These are phyloP conservation scores for Phialophora macrospora DNA, from an alignment of 2,329 filamentous ascomycete species.

Conservation along the genomic window DNA sequence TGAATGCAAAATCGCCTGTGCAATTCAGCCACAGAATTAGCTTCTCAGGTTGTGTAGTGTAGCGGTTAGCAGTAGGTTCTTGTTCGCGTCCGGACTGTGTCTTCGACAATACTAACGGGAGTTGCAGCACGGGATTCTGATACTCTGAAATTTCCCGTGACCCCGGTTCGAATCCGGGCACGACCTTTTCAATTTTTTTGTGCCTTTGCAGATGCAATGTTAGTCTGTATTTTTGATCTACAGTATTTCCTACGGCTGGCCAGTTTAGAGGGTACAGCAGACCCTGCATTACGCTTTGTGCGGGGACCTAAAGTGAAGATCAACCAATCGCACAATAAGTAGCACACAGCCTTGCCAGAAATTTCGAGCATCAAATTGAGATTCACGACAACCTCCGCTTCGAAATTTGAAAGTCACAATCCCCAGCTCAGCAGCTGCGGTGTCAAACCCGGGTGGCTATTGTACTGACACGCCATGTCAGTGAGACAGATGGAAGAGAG, in stretches of 20 bases:
- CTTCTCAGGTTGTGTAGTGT: conserved; percentile 38
- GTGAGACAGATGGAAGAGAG: conserved; percentile 16
- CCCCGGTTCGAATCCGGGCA: conserved; percentile 38
- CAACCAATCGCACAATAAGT: conserved; percentile 1
- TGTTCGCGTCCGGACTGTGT: background rate
- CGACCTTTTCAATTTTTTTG: background rate
- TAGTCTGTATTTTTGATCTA: background rate
- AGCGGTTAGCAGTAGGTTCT: conserved; percentile 37
- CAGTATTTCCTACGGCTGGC: background rate
- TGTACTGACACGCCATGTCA: background rate
- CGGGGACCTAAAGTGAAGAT: background rate
- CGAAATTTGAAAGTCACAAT: background rate
- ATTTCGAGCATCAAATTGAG: conserved; percentile 9
- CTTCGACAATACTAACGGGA: background rate
- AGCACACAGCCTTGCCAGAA: conserved; percentile 4
- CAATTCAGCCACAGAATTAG: conserved; percentile 10
- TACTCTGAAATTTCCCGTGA: conserved; percentile 28
- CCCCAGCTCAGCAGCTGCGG: background rate
- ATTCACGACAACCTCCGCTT: background rate
- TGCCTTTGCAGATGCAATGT: too few species aligned
- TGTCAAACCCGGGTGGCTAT: background rate
- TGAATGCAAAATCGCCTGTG: background rate
- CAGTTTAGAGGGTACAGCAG: background rate
- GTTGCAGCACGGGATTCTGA: conserved; percentile 39
- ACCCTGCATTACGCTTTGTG: background rate